Percentiles rank a stretch among this genome's conserved stretches.
These are phyloP conservation scores for Suillus alpinus DNA, from an alignment of 768 basidiomycete genomes.

Conservation along the genomic window DNA sequence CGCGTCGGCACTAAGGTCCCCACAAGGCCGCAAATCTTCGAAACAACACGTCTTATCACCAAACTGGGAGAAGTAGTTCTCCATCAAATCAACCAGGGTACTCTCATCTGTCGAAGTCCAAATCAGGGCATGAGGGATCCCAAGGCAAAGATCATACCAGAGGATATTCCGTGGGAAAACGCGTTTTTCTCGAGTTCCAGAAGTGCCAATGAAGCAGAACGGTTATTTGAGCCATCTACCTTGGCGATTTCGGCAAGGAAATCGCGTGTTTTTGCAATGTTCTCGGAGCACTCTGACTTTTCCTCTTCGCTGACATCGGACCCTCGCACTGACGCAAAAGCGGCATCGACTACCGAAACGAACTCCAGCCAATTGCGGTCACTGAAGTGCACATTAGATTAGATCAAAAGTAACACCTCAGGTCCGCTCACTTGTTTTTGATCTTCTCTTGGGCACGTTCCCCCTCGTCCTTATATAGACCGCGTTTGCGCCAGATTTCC, in stretches of 20 bases:
- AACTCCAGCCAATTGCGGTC: constrained; percentile 90
- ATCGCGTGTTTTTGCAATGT: constrained; percentile 42
- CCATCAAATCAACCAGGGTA: constrained; percentile 47
- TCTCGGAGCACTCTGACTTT: constrained; percentile 36
- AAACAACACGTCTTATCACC: constrained; percentile 84
- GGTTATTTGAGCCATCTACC: constrained; percentile 67
- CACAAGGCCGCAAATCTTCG: constrained; percentile 77
- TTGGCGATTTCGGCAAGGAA: constrained; percentile 58
- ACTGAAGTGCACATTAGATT: constrained; percentile 36
- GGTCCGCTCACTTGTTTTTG: constrained; percentile 45
- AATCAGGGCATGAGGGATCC: neutral
- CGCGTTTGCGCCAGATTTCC: constrained; percentile 61
- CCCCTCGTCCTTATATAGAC: constrained; percentile 59
- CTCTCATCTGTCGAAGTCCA: constrained; percentile 37
- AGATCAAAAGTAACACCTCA: constrained; percentile 8
- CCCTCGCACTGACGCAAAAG: constrained; percentile 44
- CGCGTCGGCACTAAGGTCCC: constrained; percentile 47
- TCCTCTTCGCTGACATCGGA: constrained; percentile 32
- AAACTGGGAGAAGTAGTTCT: constrained; percentile 67
- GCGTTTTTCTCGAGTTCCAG: constrained; percentile 73
- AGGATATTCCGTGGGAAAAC: constrained; percentile 43
- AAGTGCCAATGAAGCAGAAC: constrained; percentile 70
- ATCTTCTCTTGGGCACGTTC: constrained; percentile 58
- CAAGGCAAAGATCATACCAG: constrained; percentile 34
- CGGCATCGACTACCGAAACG: constrained; percentile 66